A percentile compares a stretch with the other conserved stretches of the same genome.
phyloP scores from a whole-genome alignment of 2,329 filamentous ascomycete species.

The Colletotrichum sp. region DNA sequence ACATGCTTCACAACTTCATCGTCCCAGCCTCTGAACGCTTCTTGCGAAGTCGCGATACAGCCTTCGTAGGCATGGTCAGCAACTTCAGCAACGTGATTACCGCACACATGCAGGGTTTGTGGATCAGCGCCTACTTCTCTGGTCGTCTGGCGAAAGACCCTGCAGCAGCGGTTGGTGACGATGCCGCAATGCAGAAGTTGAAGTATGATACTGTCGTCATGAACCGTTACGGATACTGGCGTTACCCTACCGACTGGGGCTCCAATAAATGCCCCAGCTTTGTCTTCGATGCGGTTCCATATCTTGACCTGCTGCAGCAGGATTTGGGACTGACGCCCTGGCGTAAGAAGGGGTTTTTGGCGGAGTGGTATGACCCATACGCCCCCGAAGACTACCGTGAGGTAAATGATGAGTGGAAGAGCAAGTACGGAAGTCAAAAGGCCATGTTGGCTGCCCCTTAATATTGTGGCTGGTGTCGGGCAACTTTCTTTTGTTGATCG shows the following conservation, averaged over 20 bases:
- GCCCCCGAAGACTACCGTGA: conserved; percentile 62
- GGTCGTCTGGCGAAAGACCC: conserved; percentile 24
- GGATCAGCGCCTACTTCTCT: conserved; percentile 69
- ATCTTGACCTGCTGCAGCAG: conserved; percentile 69
- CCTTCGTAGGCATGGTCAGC: conserved; percentile 48
- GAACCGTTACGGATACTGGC: conserved; percentile 71
- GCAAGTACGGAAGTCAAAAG: neutral
- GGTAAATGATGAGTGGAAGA: conserved; percentile 57
- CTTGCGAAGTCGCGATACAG: conserved; percentile 43
- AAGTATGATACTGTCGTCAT: conserved; percentile 64
- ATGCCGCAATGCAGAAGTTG: conserved; percentile 38
- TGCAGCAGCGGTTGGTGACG: neutral
- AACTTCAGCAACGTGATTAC: conserved; percentile 46
- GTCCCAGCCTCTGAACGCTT: conserved; percentile 44
- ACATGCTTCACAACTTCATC: conserved; percentile 52
- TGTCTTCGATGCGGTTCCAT: conserved; percentile 78
- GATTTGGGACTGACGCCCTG: conserved; percentile 68
- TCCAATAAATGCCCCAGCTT: conserved; percentile 65
- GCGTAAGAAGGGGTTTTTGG: conserved; percentile 57
- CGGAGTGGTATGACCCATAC: conserved; percentile 62
- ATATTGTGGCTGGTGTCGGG: neutral
- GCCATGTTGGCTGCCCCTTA: neutral
- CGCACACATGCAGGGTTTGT: conserved; percentile 60
- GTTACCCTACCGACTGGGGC: conserved; percentile 73
- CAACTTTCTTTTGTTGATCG: neutral